Evolutionary conservation across 2,329 filamentous ascomycete species (phyloP), one percentile per base, ranked within the genome.

Genomic region (Passalora sequoiae): DNA sequence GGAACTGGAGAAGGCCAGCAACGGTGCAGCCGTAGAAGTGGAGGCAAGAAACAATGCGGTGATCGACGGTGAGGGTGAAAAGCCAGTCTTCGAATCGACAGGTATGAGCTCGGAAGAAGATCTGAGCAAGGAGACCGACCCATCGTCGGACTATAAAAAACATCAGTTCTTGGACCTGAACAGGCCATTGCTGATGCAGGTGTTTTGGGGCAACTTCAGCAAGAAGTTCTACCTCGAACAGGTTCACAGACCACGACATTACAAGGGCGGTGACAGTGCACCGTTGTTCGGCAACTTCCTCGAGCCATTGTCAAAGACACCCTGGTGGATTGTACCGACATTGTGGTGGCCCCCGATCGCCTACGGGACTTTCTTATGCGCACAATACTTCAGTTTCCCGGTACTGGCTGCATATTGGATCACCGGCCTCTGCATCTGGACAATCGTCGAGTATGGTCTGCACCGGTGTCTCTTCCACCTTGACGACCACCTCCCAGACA

Each of bases 161-260:
- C 83, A 97, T 77, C 94, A 94, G 67, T 98, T 98, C 61, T 75
- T 98, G 48, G 91, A 98, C 61, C 76, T 98, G 44, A 85, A 78
- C 69, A 81, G 77, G 59, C 91, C 92, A 5, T 75, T 98, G 43
- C 75, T 98, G 43, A 75, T 84, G 66, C 92, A 98, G 67, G 78
- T 98, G 30, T 96, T 86, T 84, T 77, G 72, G 53, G 85, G 89
- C 35, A 86, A 84, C 21, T 98, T 97, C 70, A 80, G 72, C 64
- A 98, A 96, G 66, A 80, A 87, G n/a, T 98, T 98, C 63, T 98
- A 98, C 62, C 77, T 98, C 17, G 83, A 96, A 56, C 92, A 98
- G 66, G 86, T 98, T 40, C 92, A 98, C 65, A 83, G 92, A 32
- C 92, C 92, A 13, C 82, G 92, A 46, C 91, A 98, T 66, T 98